Evolutionary conservation across 352 stramenopile species (phyloP), one percentile per base, ranked within the genome.

Genomic region (Globisporangium solare): DNA sequence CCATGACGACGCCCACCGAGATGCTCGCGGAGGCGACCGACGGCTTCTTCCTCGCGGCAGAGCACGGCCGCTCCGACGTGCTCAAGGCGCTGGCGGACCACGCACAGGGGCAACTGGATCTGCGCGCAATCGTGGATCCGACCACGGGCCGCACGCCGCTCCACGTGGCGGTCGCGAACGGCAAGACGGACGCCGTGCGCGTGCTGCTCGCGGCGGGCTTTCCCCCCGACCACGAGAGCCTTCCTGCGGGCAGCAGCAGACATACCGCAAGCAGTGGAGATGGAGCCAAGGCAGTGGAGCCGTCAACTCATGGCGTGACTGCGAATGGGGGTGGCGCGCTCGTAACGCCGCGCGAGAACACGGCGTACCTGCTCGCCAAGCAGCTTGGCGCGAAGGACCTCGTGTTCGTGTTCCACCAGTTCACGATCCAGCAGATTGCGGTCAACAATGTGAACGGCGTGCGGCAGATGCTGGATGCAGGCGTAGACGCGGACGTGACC

Each of bases 381-480:
- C 61, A 84, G 46, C 61, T 85, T 21, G 68, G 83, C 45, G 72
- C 73, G 24, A 55, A 70, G 35, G 79, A 92, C 37, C 63, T 92
- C 21, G 50, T 95, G 27, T 73, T 86, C 51, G 83, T 92, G 22
- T 95, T 95, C 56, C 80, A 90, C 55, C 85, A 95, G 65, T 95
- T 92, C 61, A 63, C 83, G n/a, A 83, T 95, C 46, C 85, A 95
- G 56, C 75, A 95, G 47, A 70, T 95, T 32, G 85, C 85, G 20
- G 71, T 72, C 17, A 79, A 93, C 50, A 66, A 84, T 61, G 70
- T 82, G 2, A 41, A 63, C 1, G 74, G 74, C 42, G 79, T 95
- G 22, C 58, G 60, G 56, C 68, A 79, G 41, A 65, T 95, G 60
- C 70, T 95, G n/a, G 22, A 50, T 1, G 75, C 81, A 6, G 85